Evolutionary conservation across 176 grass and related monocot species (phyloP).

Genomic region (Cymbopogon citratus): DNA sequence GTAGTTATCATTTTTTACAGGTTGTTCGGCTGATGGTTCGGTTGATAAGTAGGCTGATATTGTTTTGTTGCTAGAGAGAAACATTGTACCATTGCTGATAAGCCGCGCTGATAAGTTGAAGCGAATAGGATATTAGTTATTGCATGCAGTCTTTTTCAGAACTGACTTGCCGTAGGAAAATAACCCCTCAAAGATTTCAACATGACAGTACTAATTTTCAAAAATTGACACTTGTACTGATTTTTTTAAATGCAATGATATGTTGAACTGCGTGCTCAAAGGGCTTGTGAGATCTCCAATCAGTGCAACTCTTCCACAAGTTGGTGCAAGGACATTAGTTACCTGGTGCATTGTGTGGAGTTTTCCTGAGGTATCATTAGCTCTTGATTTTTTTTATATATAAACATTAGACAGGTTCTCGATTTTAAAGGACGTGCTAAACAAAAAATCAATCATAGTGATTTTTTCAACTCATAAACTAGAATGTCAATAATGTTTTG

Average conservation of each 20-base stretch:
- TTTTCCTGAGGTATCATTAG: constrained; percentile 3
- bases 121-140: no score
- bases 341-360: constrained; percentile 18
- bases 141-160: not conserved
- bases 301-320: constrained; percentile 8
- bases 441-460: not conserved
- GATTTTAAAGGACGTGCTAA: no score
- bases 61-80: no score
- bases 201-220: not conserved
- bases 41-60: no score
- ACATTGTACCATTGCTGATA: no score
- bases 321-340: not conserved
- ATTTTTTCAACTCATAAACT: not conserved
- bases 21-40: no score
- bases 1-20: no score
- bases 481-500: not conserved
- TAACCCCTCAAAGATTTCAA: not conserved
- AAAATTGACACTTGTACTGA: not conserved
- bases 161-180: not conserved
- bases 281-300: constrained; percentile 21
- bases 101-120: no score
- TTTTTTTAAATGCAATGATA: not conserved
- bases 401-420: no score
- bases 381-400: no score
- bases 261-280: not conserved